Percentiles rank a stretch among this genome's conserved stretches.
Evolutionary conservation across 2,329 filamentous ascomycete genomes (phyloP).

Genomic region (Madurella fahalii): DNA sequence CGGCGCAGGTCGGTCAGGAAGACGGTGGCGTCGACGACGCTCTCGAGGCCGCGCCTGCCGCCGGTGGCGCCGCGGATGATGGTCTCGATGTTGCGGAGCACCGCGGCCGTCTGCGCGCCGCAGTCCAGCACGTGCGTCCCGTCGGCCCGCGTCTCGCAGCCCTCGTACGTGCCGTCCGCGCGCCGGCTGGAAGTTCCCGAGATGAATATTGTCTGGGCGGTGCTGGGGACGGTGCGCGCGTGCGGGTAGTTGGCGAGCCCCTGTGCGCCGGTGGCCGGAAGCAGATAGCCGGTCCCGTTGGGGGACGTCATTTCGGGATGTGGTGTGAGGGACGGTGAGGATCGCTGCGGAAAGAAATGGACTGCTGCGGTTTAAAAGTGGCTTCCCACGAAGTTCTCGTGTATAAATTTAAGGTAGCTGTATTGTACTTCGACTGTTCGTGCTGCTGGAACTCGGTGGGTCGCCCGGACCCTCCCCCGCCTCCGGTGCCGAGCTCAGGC

Average conservation of each 20-base stretch:
- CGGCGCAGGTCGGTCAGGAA: slow-evolving; percentile 31
- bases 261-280: slow-evolving; percentile 29
- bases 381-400: too few relatives aligned
- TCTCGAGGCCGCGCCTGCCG: slow-evolving; percentile 29
- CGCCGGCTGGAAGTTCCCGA: slow-evolving; percentile 34
- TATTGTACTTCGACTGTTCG: background rate
- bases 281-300: slow-evolving; percentile 31
- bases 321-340: background rate
- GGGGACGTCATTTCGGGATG: slow-evolving; percentile 20
- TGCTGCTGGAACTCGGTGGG: background rate
- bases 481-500: background rate
- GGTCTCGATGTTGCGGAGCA: slow-evolving; percentile 32
- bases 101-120: slow-evolving; percentile 31
- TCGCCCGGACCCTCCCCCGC: background rate
- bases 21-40: slow-evolving; percentile 33
- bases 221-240: slow-evolving; percentile 28
- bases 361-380: background rate
- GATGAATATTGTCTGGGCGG: slow-evolving; percentile 29
- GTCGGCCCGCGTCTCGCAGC: slow-evolving; percentile 26
- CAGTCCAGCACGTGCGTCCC: slow-evolving; percentile 30
- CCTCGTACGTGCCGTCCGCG: slow-evolving; percentile 32
- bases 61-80: slow-evolving; percentile 31
- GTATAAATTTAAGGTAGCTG: background rate
- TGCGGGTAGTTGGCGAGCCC: slow-evolving; percentile 36
- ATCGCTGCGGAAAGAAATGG: background rate